Evolutionary conservation across 129 eudicot genomes (phyloP).

Genomic region (Solidago caesia): DNA sequence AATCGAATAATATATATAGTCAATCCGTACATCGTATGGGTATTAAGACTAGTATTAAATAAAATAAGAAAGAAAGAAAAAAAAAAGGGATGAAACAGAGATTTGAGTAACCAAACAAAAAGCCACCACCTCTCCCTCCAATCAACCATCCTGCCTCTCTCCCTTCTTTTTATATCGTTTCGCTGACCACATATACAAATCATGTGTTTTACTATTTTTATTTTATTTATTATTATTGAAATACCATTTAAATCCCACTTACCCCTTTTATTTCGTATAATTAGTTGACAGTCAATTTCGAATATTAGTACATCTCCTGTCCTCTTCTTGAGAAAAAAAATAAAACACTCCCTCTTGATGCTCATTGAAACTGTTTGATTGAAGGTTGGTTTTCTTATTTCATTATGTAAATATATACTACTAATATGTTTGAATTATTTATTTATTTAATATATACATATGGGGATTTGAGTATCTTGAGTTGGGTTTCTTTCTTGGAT

Average conservation of each 20-base stretch:
- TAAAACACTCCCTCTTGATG: slow-evolving; percentile 11
- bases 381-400: slow-evolving; percentile 22
- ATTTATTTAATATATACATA: not conserved
- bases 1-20: too few species aligned
- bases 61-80: too few species aligned
- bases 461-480: not conserved
- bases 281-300: slow-evolving; percentile 22
- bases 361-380: slow-evolving; percentile 11
- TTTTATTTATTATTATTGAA: not conserved
- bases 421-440: not conserved
- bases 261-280: slow-evolving; percentile 16
- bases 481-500: slow-evolving; percentile 7
- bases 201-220: not conserved
- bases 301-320: slow-evolving; percentile 13
- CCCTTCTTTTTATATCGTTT: slow-evolving; percentile 17
- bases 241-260: slow-evolving; percentile 18
- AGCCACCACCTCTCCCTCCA: slow-evolving; percentile 32
- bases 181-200: slow-evolving; percentile 6
- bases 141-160: slow-evolving; percentile 14
- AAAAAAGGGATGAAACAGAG: too few species aligned
- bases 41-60: too few species aligned
- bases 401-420: not conserved
- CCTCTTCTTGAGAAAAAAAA: not conserved
- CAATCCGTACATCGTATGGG: too few species aligned
- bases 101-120: not conserved